Base-by-base conservation (phyloP, 805 yeast genomes). In the Zygoascus flipseniorum region DNA sequence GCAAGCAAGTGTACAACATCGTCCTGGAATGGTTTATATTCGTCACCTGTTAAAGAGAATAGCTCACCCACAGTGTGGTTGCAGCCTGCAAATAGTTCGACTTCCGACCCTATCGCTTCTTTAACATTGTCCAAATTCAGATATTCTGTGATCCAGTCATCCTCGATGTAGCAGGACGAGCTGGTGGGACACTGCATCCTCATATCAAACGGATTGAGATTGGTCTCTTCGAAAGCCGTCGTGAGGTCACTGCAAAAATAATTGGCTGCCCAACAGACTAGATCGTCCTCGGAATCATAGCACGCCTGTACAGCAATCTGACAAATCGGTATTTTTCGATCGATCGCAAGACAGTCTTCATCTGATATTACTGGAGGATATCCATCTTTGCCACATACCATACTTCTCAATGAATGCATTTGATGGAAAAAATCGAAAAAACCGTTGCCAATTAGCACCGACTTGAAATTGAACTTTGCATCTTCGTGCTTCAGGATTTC, bases 381-480 rank as follows among this genome's bases (percentile, higher is more conserved):
- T 2, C 95, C 96, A 57, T 95, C 95, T 58, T 78, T 67, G 50
- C 95, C 90, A 71, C 98, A 92, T 2, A 95, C 95, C 97, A 92
- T 90, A 59, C 93, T 95, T 68, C 84, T 81, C 66, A 87, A 89
- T 69, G 82, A 82, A 54, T 78, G 78, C 64, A 85, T 82, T 74
- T 89, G 97, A 46, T 79, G 76, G 55, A 85, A 73, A 2, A 95
- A 85, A 68, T 89, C 95, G 37, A 96, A 88, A 60, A 90, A 79
- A 51, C 98, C 97, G 67, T 90, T 90, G 57, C 98, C 98, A 63
- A 90, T 90, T 66, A 92, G 65, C 18, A 90, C 83, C 4, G 96
- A 86, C 13, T 85, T 72, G 60, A 89, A 75, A 62, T 87, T 80
- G 64, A 84, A 82, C 19, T 77, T 71, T 53, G 81, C 72, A 60